Evolutionary conservation across 176 grass and related monocot genomes (phyloP).

Genomic region (Eleusine indica): DNA sequence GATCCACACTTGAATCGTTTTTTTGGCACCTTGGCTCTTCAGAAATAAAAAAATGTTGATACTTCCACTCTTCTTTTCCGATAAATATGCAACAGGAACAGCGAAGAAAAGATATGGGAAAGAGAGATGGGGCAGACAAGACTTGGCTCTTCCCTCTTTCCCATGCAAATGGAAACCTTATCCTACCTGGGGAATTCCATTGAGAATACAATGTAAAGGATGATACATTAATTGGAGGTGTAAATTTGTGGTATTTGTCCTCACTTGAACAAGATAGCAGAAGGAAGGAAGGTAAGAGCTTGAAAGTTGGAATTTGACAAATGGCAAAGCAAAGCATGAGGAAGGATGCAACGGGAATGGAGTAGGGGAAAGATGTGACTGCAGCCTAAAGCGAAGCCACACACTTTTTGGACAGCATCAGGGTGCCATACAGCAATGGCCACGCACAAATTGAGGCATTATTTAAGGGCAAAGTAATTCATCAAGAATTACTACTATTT

Average conservation of each 20-base stretch:
- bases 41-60: not conserved
- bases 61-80: not conserved
- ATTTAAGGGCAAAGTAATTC: not conserved
- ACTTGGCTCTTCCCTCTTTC: constrained; percentile 40
- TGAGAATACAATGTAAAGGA: not conserved
- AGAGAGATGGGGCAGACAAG: constrained; percentile 19
- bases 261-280: not conserved
- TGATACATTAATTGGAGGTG: not conserved
- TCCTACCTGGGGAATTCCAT: constrained; percentile 38
- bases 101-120: constrained; percentile 35
- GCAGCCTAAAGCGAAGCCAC: constrained; percentile 44
- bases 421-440: constrained; percentile 11
- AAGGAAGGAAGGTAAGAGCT: not conserved
- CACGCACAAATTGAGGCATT: constrained; percentile 12
- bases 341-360: constrained; percentile 37
- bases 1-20: not conserved
- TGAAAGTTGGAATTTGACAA: constrained; percentile 19
- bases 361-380: constrained; percentile 4
- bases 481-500: constrained; percentile 7
- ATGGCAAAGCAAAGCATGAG: constrained; percentile 33
- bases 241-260: not conserved
- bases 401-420: constrained; percentile 50
- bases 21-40: not conserved
- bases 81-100: constrained; percentile 16
- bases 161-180: constrained; percentile 39